Evolutionary conservation across 805 yeast genomes (phyloP).

Genomic region (Wickerhamiella sorbophila): DNA sequence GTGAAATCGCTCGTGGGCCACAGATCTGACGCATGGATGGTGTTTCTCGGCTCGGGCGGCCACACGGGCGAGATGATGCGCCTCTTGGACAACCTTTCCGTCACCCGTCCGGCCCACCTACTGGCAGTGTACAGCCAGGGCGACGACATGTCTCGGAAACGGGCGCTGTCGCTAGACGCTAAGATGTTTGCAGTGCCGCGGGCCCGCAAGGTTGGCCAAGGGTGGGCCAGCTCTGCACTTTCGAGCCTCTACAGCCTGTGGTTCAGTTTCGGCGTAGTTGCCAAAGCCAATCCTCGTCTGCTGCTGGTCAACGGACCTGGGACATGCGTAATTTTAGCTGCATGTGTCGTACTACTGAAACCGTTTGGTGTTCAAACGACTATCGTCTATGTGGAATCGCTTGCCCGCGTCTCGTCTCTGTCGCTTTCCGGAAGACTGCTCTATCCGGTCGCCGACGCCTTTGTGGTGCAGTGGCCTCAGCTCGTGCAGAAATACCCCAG

Average conservation of each 20-base stretch:
- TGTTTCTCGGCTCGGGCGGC: conserved; percentile 89
- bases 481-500: conserved; percentile 37
- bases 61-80: conserved; percentile 94
- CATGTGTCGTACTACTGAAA: conserved; percentile 28
- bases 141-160: conserved; percentile 35
- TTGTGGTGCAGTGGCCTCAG: conserved; percentile 81
- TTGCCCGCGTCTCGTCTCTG: conserved; percentile 64
- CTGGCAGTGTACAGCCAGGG: conserved; percentile 34
- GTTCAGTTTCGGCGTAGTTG: conserved; percentile 22
- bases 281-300: conserved; percentile 28
- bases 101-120: conserved; percentile 13
- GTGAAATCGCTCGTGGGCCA: too few relatives aligned
- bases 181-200: conserved; percentile 31
- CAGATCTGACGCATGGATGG: conserved; percentile 28
- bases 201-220: conserved; percentile 51
- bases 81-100: conserved; percentile 32
- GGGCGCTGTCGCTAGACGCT: conserved; percentile 18
- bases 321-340: conserved; percentile 43
- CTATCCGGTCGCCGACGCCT: conserved; percentile 54
- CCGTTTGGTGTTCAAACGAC: conserved; percentile 26
- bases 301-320: conserved; percentile 70
- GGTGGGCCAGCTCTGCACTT: conserved; percentile 31
- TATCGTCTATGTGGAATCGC: conserved; percentile 69
- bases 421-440: conserved; percentile 67
- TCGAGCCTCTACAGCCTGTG: conserved; percentile 31